These are phyloP conservation scores for Ophiosphaerella herpotricha DNA, from an alignment of 2,329 filamentous ascomycete genomes.

Conservation along the genomic window DNA sequence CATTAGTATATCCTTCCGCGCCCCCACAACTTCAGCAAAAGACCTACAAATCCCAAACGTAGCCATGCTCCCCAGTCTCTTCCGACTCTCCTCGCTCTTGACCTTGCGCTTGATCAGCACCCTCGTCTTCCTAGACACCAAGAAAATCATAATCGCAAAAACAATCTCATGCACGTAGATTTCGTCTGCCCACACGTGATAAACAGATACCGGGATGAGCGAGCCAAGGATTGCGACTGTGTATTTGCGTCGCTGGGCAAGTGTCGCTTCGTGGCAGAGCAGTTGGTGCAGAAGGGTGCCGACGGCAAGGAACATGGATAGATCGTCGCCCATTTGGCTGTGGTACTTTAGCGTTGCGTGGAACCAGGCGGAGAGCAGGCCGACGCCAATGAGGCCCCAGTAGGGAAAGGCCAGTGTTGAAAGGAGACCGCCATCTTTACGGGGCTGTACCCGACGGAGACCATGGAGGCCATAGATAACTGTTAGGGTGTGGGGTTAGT, in stretches of 20 bases:
- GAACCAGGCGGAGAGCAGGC: constrained; percentile 49
- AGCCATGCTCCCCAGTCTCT: constrained; percentile 29
- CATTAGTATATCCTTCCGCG: not conserved
- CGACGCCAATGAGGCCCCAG: constrained; percentile 50
- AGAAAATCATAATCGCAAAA: constrained; percentile 50
- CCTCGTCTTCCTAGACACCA: constrained; percentile 40
- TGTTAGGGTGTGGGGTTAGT: constrained; percentile 5
- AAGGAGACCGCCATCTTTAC: constrained; percentile 34
- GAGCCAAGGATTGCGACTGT: constrained; percentile 34
- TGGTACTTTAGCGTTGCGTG: constrained; percentile 53
- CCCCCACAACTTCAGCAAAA: not conserved
- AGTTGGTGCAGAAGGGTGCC: constrained; percentile 59
- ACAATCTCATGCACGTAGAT: constrained; percentile 45
- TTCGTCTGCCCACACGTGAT: constrained; percentile 47
- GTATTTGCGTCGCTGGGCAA: constrained; percentile 25
- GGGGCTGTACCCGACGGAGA: constrained; percentile 30
- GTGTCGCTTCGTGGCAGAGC: constrained; percentile 47
- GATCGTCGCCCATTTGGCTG: constrained; percentile 59
- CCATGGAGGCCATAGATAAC: constrained; percentile 45
- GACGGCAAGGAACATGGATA: constrained; percentile 62
- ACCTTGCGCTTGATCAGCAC: constrained; percentile 34
- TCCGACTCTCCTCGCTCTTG: constrained; percentile 24
- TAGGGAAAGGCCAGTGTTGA: constrained; percentile 47
- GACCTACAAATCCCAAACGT: constrained; percentile 34
- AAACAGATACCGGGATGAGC: constrained; percentile 40